Base-by-base conservation (phyloP, 306 rosid species). In the Boehmeria nivea region DNA sequence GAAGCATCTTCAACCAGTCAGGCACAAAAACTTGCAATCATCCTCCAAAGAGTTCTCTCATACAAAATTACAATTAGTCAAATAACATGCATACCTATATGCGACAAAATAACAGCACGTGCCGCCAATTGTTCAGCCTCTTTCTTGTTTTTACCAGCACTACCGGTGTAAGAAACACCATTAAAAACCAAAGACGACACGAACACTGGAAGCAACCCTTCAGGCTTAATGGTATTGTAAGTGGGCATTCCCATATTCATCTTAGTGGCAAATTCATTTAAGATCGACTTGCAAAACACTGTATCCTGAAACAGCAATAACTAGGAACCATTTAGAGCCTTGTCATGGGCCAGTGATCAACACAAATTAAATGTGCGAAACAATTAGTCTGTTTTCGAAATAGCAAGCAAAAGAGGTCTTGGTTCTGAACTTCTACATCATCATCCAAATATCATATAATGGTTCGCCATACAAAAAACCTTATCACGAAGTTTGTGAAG, bases 81-180 rank as follows among this genome's bases (percentile, higher is more conserved):
- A 31, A 31, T 31, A 10, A 31, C 5, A 31, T 31, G 36, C 24
- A 56, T 76, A 86, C 95, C 87, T 3, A 80, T 23, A 44, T 71
- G 74, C 10, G 88, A 69, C 43, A 68, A 31, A 69, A 80, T 68
- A 46, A 61, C 77, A 12, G 65, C 70, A 36, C 72, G 75, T 19
- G 88, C 91, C 16, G 80, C 88, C 59, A 69, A 71, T 57, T 71
- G 78, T 68, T 80, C 83, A 12, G 95, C 90, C 21, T 80, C 83
- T 69, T 69, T 86, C 71, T 83, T 83, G 47, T 5, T 78, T 66
- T 37, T 67, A 24, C 75, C 59, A 21, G 33, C 33, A 48, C 60
- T 60, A 23, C 91, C 76, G 1, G 49, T 61, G 61, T 71, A 81
- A 7, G 21, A 33, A 46, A 33, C 43, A 34, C 86, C 84, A 21